A percentile compares a stretch with the other conserved stretches of the same genome.
These are phyloP conservation scores for Syzygium aromaticum DNA, from an alignment of 345 rosid genomes.

Conservation along the genomic window DNA sequence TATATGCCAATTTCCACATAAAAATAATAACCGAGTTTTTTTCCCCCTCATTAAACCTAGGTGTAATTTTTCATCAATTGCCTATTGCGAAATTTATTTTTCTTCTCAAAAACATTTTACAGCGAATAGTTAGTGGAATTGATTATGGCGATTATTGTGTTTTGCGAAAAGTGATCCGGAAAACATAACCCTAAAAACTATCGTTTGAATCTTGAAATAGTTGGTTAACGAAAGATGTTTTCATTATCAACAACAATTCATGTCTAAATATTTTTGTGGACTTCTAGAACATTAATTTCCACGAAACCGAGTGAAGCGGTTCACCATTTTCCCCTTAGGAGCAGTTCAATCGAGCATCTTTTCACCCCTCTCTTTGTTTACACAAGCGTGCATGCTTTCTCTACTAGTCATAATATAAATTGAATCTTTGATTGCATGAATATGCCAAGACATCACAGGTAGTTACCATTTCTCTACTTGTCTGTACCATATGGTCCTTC, in stretches of 20 bases:
- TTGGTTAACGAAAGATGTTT: no score
- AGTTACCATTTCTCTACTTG: fast-evolving
- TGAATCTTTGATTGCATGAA: not conserved
- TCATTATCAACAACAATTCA: no score
- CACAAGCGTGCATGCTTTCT: not conserved
- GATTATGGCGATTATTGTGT: no score
- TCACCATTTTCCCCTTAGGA: no score
- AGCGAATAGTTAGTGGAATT: not conserved
- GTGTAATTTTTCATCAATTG: not conserved
- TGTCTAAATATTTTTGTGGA: no score
- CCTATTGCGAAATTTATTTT: not conserved
- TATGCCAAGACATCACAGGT: not conserved
- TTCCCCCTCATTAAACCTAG: fast-evolving
- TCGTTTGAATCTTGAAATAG: no score
- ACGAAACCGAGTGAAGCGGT: no score
- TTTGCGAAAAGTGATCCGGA: no score
- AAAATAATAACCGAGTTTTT: not conserved
- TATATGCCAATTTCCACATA: not conserved
- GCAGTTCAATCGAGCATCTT: no score
- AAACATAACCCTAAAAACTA: no score
- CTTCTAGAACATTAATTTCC: no score
- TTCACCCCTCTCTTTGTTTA: no score
- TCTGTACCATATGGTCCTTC: not conserved
- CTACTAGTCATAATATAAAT: not conserved
- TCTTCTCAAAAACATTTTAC: not conserved